phyloP scores from a whole-genome alignment of 129 eudicot genomes.

The Glebionis coronaria region DNA sequence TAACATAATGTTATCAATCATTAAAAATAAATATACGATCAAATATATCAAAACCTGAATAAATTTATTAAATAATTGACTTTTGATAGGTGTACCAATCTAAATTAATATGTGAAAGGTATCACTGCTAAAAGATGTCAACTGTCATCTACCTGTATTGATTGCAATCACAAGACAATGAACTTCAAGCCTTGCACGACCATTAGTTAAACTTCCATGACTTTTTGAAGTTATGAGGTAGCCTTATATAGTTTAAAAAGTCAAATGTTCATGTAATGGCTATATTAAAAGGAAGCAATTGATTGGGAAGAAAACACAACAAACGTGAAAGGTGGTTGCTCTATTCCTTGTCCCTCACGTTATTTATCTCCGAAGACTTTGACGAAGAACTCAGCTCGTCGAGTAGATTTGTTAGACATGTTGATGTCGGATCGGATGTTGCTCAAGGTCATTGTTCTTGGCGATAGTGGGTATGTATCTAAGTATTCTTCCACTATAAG shows the following conservation, averaged over 20 bases:
- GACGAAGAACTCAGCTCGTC: too few relatives aligned
- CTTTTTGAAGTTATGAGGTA: neutral
- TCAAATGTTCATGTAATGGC: neutral
- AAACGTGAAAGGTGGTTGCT: constrained; percentile 16
- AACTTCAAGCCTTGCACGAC: constrained; percentile 39
- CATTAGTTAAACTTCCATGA: constrained; percentile 15
- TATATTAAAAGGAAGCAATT: constrained; percentile 16
- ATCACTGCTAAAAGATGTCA: constrained; percentile 13
- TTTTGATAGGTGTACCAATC: constrained; percentile 17
- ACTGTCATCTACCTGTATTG: constrained; percentile 38
- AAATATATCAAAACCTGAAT: too few relatives aligned
- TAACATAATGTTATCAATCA: too few relatives aligned
- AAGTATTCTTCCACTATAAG: neutral
- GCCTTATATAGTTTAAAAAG: constrained; percentile 15
- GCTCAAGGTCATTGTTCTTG: constrained; percentile 88
- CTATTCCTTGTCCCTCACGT: constrained; percentile 7
- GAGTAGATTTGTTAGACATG: constrained; percentile 24
- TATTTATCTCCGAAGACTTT: neutral
- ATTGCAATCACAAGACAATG: constrained; percentile 32
- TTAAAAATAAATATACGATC: too few relatives aligned
- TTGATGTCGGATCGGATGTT: constrained; percentile 51
- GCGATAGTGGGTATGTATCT: constrained; percentile 67
- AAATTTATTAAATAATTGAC: neutral
- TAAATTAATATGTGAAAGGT: constrained; percentile 6
- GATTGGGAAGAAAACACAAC: neutral